Conservation (phyloP, 345 rosid genomes). For the Eucalyptus erythrocorys region DNA sequence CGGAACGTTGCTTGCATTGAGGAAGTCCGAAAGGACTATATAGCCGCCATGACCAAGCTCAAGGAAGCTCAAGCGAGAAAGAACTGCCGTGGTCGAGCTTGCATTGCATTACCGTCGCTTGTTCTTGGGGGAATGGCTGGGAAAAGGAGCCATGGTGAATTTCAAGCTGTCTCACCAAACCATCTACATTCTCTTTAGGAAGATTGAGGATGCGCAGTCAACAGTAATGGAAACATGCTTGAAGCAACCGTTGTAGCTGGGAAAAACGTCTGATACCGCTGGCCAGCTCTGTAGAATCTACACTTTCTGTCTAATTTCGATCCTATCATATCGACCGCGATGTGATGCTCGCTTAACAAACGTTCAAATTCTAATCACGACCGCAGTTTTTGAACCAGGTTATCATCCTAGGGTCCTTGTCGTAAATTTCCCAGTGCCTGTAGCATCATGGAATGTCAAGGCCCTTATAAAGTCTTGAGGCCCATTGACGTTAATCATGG, state of each 20-base stretch:
- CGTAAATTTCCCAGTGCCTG: not conserved
- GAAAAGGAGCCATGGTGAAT: slow-evolving; percentile 58
- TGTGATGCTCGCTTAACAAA: not conserved
- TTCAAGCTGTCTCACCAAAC: slow-evolving; percentile 19
- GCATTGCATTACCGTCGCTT: slow-evolving; percentile 46
- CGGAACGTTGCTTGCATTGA: too few relatives aligned
- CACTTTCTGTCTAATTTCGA: not conserved
- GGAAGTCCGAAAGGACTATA: too few relatives aligned
- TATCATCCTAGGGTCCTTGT: not conserved
- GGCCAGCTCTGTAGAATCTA: not conserved
- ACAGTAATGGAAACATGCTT: not conserved
- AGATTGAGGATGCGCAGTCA: not conserved
- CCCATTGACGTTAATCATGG: not conserved
- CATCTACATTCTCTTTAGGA: not conserved
- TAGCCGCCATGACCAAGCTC: too few relatives aligned
- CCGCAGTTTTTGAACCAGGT: not conserved
- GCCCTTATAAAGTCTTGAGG: not conserved
- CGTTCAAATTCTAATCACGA: not conserved
- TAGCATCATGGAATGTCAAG: not conserved
- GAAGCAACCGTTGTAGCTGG: not conserved
- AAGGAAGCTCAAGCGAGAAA: too few relatives aligned
- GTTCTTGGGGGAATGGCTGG: slow-evolving; percentile 79
- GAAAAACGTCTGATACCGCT: not conserved
- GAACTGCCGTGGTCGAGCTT: too few relatives aligned
- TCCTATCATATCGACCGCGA: not conserved